phyloP scores from a whole-genome alignment of 305 asterid genomes.

The Fraxinus velutina region DNA sequence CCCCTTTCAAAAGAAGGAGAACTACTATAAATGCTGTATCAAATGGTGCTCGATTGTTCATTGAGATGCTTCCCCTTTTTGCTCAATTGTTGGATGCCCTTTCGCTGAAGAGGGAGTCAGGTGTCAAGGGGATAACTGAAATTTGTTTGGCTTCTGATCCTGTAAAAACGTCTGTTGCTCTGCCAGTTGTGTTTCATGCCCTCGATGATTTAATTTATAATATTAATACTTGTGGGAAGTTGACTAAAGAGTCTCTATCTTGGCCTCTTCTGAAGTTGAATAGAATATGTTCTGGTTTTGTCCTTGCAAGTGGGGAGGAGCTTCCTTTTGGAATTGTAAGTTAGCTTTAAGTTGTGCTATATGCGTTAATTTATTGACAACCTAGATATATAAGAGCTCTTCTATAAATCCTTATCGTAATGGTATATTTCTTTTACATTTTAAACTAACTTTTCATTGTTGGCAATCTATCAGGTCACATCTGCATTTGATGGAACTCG shows the following conservation, averaged over 20 bases:
- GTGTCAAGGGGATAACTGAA: slow-evolving; percentile 42
- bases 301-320: slow-evolving; percentile 96
- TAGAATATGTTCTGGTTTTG: slow-evolving; percentile 73
- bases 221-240: slow-evolving; percentile 37
- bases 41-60: slow-evolving; percentile 29
- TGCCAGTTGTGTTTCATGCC: slow-evolving; percentile 86
- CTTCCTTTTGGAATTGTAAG: slow-evolving; percentile 96
- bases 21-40: slow-evolving; percentile 42
- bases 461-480: slow-evolving; percentile 51
- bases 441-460: slow-evolving; percentile 16
- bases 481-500: slow-evolving; percentile 98
- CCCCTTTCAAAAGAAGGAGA: slow-evolving; percentile 79
- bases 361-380: background rate
- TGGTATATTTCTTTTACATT: background rate
- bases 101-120: slow-evolving; percentile 54
- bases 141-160: slow-evolving; percentile 72
- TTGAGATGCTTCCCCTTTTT: slow-evolving; percentile 54
- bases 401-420: slow-evolving; percentile 18
- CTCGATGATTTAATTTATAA: slow-evolving; percentile 71
- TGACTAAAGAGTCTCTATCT: slow-evolving; percentile 50
- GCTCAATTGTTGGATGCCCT: slow-evolving; percentile 69
- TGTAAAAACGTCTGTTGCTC: slow-evolving; percentile 66
- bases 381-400: slow-evolving; percentile 13
- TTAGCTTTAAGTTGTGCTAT: slow-evolving; percentile 25
- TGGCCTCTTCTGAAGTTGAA: slow-evolving; percentile 90